phyloP scores from a whole-genome alignment of 1,139 yeast species.

The Yamadazyma diospyri region DNA sequence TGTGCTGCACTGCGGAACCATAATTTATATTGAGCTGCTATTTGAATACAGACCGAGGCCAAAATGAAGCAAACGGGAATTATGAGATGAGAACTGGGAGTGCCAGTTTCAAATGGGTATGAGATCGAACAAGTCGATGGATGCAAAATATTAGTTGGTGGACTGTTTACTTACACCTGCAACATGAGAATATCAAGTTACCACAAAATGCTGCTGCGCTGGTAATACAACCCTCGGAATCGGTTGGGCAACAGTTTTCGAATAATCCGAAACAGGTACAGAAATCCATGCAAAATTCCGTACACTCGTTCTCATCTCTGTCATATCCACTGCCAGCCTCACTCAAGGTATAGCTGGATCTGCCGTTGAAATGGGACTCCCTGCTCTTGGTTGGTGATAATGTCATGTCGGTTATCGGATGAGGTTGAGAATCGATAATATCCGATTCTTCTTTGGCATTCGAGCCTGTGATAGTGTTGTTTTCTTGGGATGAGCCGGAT shows the following conservation, averaged over 20 bases:
- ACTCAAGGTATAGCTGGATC: conserved; percentile 19
- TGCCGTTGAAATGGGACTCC: conserved; percentile 9
- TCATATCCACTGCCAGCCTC: conserved; percentile 35
- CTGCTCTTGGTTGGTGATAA: conserved; percentile 11
- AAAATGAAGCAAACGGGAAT: too few relatives aligned
- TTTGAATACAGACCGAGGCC: too few relatives aligned
- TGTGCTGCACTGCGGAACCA: too few relatives aligned
- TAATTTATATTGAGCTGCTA: too few relatives aligned
- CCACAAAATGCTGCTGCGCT: conserved; percentile 37
- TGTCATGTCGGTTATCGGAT: conserved; percentile 14
- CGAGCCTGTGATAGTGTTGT: background rate
- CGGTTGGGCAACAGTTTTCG: conserved; percentile 40
- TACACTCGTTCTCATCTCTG: conserved; percentile 37
- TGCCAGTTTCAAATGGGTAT: too few relatives aligned
- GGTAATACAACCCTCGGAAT: conserved; percentile 41
- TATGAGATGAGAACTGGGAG: too few relatives aligned
- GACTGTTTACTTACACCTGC: too few relatives aligned
- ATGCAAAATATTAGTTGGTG: too few relatives aligned
- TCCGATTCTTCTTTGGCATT: conserved; percentile 8
- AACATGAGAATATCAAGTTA: conserved; percentile 32
- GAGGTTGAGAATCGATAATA: conserved; percentile 16
- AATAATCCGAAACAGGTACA: conserved; percentile 41
- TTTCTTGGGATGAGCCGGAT: background rate
- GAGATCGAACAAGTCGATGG: too few relatives aligned
- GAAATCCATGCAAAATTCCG: conserved; percentile 41